phyloP scores from a whole-genome alignment of 306 rosid genomes.

The Argentina anserina region DNA sequence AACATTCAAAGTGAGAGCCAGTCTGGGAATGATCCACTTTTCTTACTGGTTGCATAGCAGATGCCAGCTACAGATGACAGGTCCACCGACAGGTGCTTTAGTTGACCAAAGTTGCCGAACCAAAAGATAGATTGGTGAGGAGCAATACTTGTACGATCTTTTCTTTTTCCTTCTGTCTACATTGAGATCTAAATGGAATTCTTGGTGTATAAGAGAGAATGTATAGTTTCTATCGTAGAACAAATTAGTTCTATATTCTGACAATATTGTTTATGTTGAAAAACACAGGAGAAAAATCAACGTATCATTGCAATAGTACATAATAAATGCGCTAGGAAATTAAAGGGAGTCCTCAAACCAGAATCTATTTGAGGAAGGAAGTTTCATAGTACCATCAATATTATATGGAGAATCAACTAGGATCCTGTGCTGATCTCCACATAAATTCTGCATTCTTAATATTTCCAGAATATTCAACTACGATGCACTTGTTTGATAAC shows the following conservation, averaged over 20 bases:
- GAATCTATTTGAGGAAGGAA: neutral
- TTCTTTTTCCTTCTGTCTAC: slow-evolving; percentile 16
- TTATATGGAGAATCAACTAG: slow-evolving; percentile 21
- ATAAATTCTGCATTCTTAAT: neutral
- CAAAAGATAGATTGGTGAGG: slow-evolving; percentile 38
- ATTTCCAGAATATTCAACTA: neutral
- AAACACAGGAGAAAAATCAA: neutral
- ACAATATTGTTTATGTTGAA: neutral
- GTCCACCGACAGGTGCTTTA: slow-evolving; percentile 75
- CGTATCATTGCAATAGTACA: neutral
- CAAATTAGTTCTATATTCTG: neutral
- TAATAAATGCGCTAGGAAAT: neutral
- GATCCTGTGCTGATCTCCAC: slow-evolving; percentile 16
- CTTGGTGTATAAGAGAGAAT: slow-evolving; percentile 22
- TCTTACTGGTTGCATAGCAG: slow-evolving; percentile 62
- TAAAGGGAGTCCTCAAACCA: neutral
- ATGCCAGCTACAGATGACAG: slow-evolving; percentile 81
- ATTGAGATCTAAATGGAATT: slow-evolving; percentile 17
- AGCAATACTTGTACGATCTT: slow-evolving; percentile 7
- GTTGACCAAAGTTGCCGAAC: slow-evolving; percentile 68
- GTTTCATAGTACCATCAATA: slow-evolving; percentile 1
- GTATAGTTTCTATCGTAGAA: slow-evolving; percentile 10
- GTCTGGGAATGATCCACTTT: slow-evolving; percentile 51
- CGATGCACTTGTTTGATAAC: neutral
- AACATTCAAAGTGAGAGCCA: slow-evolving; percentile 63